A percentile compares a stretch with the other conserved stretches of the same genome.
These are phyloP conservation scores for Aristolochia fimbriata DNA, from an alignment of 164 flowering plant species.

Conservation along the genomic window DNA sequence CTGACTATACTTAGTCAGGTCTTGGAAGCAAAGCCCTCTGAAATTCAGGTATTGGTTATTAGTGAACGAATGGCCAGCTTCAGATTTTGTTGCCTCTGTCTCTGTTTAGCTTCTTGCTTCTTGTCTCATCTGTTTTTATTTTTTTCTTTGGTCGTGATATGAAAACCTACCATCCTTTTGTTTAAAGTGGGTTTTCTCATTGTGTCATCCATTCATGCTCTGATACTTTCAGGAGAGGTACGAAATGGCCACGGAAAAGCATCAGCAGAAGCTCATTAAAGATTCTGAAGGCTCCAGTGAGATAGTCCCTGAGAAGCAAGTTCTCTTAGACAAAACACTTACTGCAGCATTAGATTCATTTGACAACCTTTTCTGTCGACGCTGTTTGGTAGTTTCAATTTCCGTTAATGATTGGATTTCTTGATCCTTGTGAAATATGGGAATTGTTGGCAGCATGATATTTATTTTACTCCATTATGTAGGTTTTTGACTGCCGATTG, in stretches of 20 bases:
- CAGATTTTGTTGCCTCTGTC: background rate
- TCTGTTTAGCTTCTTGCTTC: background rate
- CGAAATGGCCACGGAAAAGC: conserved; percentile 35
- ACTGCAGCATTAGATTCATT: conserved; percentile 81
- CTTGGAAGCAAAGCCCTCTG: conserved; percentile 45
- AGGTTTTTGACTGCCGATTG: conserved; percentile 94
- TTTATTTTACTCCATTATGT: conserved; percentile 9
- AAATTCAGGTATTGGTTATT: conserved; percentile 54
- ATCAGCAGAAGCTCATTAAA: conserved; percentile 16
- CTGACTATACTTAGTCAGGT: conserved; percentile 41
- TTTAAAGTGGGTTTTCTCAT: no score
- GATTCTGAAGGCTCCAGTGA: conserved; percentile 21
- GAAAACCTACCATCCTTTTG: background rate
- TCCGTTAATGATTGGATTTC: conserved; percentile 1
- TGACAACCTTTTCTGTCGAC: conserved; percentile 95
- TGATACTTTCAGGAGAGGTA: conserved; percentile 55
- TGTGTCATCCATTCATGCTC: no score
- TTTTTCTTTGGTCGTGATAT: background rate
- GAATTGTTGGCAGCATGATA: background rate
- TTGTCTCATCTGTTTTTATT: background rate
- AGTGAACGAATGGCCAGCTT: background rate
- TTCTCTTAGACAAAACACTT: conserved; percentile 60
- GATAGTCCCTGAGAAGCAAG: conserved; percentile 21
- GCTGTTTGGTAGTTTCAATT: conserved; percentile 68
- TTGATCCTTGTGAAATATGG: conserved; percentile 4